Base-by-base conservation (phyloP, 202 grass and related monocot genomes). In the Carex sylvatica region DNA sequence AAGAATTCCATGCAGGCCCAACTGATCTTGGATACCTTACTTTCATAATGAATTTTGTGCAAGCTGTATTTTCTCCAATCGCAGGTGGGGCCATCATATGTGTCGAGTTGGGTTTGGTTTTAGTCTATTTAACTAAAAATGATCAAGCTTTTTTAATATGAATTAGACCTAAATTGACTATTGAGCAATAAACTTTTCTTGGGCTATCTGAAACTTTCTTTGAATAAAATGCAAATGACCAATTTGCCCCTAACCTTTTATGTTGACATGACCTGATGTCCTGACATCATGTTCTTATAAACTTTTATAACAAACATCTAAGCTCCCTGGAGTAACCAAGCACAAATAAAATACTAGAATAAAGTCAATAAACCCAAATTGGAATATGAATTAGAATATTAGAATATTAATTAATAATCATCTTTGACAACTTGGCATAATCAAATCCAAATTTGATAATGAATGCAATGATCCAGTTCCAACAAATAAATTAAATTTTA, bases 21-120 rank as follows among this genome's bases (percentile, higher is more conserved):
- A 84, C 92, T 42, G 95, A 98, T 56, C 92, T 98, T 52, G 95
- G 95, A 85, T 98, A 98, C 79, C 92, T 98, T 69, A 98, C 92
- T 15, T 94, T 94, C 76, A 80, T 79, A 86, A 91, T 91, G 88
- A 98, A 91, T 76, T 98, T 98, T 91, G n/a, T 94, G 52, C 93
- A 98, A 88, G 91, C 95, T 40, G 62, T 94, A 89, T 86, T 87
- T 72, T 98, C 92, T 82, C 92, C 95, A 61, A 79, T 98, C 61
- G 95, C 95, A 84, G 95, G 80, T 82, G 3, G 5, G 38, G 20
- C 20, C 36, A 16, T 67, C 42, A 67, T 47, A 35, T 31, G 44
- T 28, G 42, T 68, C 31, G 24, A 66, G 26, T 76, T 9, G 26
- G 23, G 47, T 56, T 76, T 33, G 16, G 26, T 76, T 76, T 33